These are phyloP conservation scores for Fremontodendron californicum DNA, from an alignment of 345 rosid species.

Conservation along the genomic window DNA sequence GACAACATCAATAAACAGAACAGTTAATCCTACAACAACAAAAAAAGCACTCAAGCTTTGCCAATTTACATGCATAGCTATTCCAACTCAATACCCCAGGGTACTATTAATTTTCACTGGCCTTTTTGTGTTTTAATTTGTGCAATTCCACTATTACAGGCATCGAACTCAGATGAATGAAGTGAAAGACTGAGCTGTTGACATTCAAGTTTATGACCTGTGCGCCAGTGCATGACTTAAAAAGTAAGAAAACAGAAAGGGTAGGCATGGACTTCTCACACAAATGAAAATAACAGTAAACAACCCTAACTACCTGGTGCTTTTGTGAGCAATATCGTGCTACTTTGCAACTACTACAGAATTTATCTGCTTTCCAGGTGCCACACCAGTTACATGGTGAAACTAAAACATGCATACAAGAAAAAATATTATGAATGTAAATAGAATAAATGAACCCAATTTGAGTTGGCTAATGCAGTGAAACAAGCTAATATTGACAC, in stretches of 20 bases:
- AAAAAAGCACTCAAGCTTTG: constrained; percentile 6
- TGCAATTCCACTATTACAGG: constrained; percentile 22
- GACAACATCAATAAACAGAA: background rate
- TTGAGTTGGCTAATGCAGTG: background rate
- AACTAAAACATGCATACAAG: constrained; percentile 36
- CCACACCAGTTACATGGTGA: constrained; percentile 88
- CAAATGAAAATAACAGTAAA: background rate
- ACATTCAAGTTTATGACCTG: constrained; percentile 65
- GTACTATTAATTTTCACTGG: constrained; percentile 22
- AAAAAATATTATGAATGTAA: background rate
- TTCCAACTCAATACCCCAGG: background rate
- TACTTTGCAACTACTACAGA: constrained; percentile 68
- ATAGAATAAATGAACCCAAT: background rate
- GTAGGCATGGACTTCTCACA: background rate
- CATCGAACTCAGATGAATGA: constrained; percentile 29
- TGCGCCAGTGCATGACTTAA: constrained; percentile 66
- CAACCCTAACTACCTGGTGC: constrained; percentile 55
- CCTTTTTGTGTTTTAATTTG: constrained; percentile 42
- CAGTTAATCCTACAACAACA: constrained; percentile 5
- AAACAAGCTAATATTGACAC: background rate
- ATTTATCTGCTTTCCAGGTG: constrained; percentile 86
- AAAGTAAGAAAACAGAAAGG: constrained; percentile 19
- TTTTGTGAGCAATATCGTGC: constrained; percentile 71
- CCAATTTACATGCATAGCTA: background rate
- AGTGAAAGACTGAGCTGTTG: constrained; percentile 34